Conservation (phyloP, 73 alveolate species). For the Blepharisma japonicum region DNA sequence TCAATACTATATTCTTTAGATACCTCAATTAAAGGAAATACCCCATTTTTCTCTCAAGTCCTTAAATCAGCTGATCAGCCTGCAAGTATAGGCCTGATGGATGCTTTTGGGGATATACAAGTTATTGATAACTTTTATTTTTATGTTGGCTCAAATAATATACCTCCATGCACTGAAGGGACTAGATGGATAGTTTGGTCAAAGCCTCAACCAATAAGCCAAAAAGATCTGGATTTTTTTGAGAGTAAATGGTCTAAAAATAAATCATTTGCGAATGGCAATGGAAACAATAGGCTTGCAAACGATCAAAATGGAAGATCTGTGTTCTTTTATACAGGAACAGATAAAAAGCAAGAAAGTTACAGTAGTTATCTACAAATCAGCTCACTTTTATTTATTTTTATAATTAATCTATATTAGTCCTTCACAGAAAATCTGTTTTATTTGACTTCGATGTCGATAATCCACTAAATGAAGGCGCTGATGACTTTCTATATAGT, state of each 20-base stretch:
- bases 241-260: slow-evolving; percentile 54
- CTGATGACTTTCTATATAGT: no score
- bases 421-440: no score
- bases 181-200: slow-evolving; percentile 68
- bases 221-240: slow-evolving; percentile 49
- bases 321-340: no score
- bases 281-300: slow-evolving; percentile 71
- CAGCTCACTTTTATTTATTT: no score
- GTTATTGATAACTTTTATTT: background rate
- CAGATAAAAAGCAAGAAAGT: no score
- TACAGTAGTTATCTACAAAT: no score
- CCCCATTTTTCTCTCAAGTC: no score
- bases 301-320: slow-evolving; percentile 53
- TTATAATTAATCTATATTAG: no score
- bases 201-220: slow-evolving; percentile 56
- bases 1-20: background rate
- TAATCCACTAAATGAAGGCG: no score
- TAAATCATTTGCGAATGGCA: slow-evolving; percentile 56
- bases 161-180: slow-evolving; percentile 78
- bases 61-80: background rate
- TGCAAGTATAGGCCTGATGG: background rate
- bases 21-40: no score
- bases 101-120: background rate
- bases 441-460: no score
- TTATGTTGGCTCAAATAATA: slow-evolving; percentile 76